A percentile compares a stretch with the other conserved stretches of the same genome.
These are phyloP conservation scores for Acer campestre DNA, from an alignment of 345 rosid genomes.

Conservation along the genomic window DNA sequence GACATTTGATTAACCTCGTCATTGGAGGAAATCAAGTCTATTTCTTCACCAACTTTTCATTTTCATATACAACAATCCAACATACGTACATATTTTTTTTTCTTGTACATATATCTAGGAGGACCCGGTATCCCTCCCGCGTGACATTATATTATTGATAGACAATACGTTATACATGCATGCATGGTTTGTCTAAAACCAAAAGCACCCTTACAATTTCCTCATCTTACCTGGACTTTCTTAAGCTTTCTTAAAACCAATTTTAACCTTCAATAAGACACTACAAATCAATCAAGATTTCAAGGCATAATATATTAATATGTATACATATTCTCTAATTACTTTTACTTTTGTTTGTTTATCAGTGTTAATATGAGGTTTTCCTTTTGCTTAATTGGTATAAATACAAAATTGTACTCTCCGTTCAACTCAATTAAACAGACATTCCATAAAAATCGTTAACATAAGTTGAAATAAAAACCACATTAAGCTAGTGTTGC, in stretches of 20 bases:
- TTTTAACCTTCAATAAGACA: background rate
- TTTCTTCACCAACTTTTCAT: conserved; percentile 1
- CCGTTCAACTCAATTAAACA: no score
- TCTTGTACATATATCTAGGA: background rate
- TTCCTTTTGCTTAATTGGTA: no score
- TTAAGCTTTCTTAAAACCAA: conserved; percentile 1
- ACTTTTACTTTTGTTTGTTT: background rate
- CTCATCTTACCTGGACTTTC: conserved; percentile 24
- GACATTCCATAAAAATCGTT: no score
- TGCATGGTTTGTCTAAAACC: conserved; percentile 17
- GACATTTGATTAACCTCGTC: background rate
- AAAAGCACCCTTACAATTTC: conserved; percentile 13
- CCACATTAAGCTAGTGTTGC: no score
- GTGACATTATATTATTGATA: conserved; percentile 29
- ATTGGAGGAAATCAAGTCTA: conserved; percentile 3
- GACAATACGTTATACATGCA: background rate
- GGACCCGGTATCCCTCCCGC: conserved; percentile 25
- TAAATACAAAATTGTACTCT: no score
- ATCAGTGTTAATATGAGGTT: no score
- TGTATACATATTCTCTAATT: background rate
- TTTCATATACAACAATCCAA: background rate
- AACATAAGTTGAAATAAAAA: no score
- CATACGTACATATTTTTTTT: background rate
- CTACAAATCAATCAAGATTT: conserved; percentile 5
- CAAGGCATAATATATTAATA: background rate